phyloP scores from a whole-genome alignment of 164 flowering plant genomes.

The Saururus chinensis region DNA sequence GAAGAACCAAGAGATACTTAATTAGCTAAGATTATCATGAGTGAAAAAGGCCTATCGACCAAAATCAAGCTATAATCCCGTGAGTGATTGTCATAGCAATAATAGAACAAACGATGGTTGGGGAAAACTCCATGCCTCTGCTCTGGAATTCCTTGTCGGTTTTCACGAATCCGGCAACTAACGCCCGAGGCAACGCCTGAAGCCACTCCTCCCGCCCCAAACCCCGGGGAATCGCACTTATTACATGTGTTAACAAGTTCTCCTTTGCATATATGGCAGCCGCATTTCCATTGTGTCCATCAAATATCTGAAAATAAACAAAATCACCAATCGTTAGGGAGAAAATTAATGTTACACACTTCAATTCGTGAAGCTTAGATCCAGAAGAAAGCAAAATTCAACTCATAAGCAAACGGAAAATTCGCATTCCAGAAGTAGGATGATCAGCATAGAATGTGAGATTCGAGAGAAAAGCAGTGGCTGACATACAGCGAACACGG shows the following conservation, averaged over 20 bases:
- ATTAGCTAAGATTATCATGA: neutral
- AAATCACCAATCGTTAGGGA: constrained; percentile 7
- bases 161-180: constrained; percentile 90
- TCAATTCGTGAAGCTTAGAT: neutral
- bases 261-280: constrained; percentile 77
- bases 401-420: too few relatives aligned
- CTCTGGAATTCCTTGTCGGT: constrained; percentile 83
- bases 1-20: neutral
- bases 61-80: neutral
- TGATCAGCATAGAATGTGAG: too few relatives aligned
- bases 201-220: constrained; percentile 88
- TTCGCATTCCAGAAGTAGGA: neutral
- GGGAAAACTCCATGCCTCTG: constrained; percentile 38
- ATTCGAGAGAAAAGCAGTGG: neutral
- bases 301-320: constrained; percentile 48
- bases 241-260: constrained; percentile 53
- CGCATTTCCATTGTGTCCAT: constrained; percentile 90
- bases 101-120: too few relatives aligned
- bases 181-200: constrained; percentile 78
- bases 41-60: neutral
- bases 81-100: neutral
- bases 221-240: constrained; percentile 70
- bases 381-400: too few relatives aligned
- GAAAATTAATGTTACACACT: neutral
- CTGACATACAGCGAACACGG: constrained; percentile 12